Percentiles rank a stretch among this genome's conserved stretches.
Conservation (phyloP, 1,139 yeast species). For the Hyphopichia khmerensis region DNA sequence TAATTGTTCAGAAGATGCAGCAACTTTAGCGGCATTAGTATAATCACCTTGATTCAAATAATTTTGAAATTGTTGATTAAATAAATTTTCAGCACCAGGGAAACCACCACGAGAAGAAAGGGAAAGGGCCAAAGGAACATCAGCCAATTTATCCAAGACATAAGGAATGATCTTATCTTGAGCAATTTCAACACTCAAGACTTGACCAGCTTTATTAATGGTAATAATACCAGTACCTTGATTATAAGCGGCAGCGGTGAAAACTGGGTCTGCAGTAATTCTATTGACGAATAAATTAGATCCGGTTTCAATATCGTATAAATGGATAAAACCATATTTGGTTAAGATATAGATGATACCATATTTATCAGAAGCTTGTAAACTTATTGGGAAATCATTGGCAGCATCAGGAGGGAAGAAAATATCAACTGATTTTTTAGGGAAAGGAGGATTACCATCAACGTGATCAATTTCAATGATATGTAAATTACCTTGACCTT, state of each 20-base stretch:
- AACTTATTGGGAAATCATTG: slow-evolving; percentile 94
- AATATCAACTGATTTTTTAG: slow-evolving; percentile 87
- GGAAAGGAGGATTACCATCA: slow-evolving; percentile 79
- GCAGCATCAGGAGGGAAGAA: slow-evolving; percentile 97
- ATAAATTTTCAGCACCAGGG: slow-evolving; percentile 94
- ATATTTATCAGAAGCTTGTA: slow-evolving; percentile 80
- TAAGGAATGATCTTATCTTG: slow-evolving; percentile 87
- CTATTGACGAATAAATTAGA: slow-evolving; percentile 92
- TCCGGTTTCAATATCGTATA: slow-evolving; percentile 92
- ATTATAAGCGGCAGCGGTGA: slow-evolving; percentile 80
- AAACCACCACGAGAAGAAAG: slow-evolving; percentile 94
- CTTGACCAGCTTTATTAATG: slow-evolving; percentile 94
- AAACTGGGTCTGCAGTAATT: slow-evolving; percentile 94
- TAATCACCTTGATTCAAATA: slow-evolving; percentile 84
- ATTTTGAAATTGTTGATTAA: slow-evolving; percentile 87
- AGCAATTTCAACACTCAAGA: slow-evolving; percentile 86
- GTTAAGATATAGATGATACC: slow-evolving; percentile 90
- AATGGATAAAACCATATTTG: slow-evolving; percentile 93
- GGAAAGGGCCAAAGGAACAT: slow-evolving; percentile 82
- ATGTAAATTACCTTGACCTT: slow-evolving; percentile 85
- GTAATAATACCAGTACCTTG: slow-evolving; percentile 83
- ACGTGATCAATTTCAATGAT: slow-evolving; percentile 96
- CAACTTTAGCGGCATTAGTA: slow-evolving; percentile 91
- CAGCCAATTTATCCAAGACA: slow-evolving; percentile 80
- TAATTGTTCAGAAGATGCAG: slow-evolving; percentile 91